Percentiles rank a stretch among this genome's conserved stretches.
Conservation (phyloP, 2,329 filamentous ascomycete genomes). For the Colletotrichum sp. region DNA sequence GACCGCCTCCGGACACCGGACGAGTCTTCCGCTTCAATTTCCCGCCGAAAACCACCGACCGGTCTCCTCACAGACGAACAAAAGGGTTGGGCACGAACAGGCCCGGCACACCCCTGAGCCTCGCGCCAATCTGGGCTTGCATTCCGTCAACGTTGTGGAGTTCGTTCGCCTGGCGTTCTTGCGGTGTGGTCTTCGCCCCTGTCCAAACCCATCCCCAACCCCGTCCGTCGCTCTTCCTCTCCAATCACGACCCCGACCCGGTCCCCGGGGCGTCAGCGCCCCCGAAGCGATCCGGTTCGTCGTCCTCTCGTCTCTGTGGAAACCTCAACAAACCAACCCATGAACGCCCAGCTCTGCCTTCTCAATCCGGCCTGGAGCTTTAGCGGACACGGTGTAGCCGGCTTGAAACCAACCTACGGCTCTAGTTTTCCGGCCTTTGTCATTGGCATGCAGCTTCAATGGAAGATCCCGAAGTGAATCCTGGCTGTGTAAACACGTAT, state of each 20-base stretch:
- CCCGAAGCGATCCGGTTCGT: constrained; percentile 10
- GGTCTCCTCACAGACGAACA: background rate
- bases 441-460: background rate
- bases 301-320: background rate
- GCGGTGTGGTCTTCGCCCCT: constrained; percentile 7
- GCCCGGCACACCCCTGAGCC: background rate
- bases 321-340: constrained; percentile 5
- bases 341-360: background rate
- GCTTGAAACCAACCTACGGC: background rate
- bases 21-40: background rate
- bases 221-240: background rate
- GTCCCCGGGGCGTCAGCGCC: background rate
- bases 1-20: background rate
- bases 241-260: constrained; percentile 4
- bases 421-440: background rate
- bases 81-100: constrained; percentile 9
- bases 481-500: background rate
- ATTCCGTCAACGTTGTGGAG: background rate
- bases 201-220: background rate
- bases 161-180: background rate
- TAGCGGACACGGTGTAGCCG: background rate
- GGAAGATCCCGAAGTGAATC: background rate
- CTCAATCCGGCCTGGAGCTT: background rate
- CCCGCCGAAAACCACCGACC: background rate
- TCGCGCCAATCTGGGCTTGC: background rate